Conservation (phyloP, 176 grass and related monocot species). For the Aegilops sharonensis region DNA sequence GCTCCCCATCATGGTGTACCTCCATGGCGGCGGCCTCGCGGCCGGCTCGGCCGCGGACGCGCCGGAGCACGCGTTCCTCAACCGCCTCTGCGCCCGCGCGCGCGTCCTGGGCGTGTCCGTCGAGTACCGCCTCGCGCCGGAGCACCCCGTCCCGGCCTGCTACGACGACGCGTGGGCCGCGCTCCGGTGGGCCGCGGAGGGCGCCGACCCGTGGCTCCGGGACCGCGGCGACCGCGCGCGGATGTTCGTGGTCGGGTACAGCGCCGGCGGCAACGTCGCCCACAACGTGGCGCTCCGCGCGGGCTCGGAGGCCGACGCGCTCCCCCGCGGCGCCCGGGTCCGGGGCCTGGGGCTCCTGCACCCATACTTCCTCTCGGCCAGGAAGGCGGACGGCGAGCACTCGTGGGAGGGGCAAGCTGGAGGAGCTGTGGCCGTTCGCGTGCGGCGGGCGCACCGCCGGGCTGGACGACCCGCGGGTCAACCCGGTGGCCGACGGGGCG, state of each 20-base stretch:
- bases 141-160: slow-evolving; percentile 52
- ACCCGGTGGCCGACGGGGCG: slow-evolving; percentile 36
- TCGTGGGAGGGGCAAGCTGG: slow-evolving; percentile 29
- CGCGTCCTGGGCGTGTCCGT: slow-evolving; percentile 53
- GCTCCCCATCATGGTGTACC: slow-evolving; percentile 47
- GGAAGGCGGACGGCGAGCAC: neutral
- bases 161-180: slow-evolving; percentile 53
- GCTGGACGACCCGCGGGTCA: slow-evolving; percentile 30
- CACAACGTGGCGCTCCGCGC: slow-evolving; percentile 44
- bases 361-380: neutral
- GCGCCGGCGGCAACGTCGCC: slow-evolving; percentile 46
- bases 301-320: neutral
- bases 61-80: slow-evolving; percentile 46
- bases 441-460: slow-evolving; percentile 2
- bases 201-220: slow-evolving; percentile 22
- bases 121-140: slow-evolving; percentile 74
- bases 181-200: slow-evolving; percentile 27
- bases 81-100: slow-evolving; percentile 34
- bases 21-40: slow-evolving; percentile 57
- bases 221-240: slow-evolving; percentile 30
- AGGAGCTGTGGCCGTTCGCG: slow-evolving; percentile 35
- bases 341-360: slow-evolving; percentile 39
- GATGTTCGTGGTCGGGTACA: slow-evolving; percentile 46
- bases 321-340: neutral
- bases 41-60: slow-evolving; percentile 36